Percentiles rank a stretch among this genome's conserved stretches.
Conservation (phyloP, 305 asterid species). For the Solanum hybrid region DNA sequence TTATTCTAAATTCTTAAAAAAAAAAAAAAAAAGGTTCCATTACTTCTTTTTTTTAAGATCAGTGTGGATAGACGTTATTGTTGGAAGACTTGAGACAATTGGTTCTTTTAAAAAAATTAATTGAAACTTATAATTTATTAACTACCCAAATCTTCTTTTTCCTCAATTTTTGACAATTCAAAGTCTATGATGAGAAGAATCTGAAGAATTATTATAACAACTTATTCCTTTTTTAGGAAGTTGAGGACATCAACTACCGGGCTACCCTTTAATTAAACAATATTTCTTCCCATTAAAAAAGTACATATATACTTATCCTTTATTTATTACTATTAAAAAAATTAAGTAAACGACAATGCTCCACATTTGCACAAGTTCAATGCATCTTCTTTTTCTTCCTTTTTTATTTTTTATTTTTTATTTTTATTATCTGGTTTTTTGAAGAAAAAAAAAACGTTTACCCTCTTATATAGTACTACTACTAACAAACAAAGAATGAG, state of each 20-base stretch:
- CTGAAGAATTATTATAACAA: background rate
- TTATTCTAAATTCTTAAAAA: background rate
- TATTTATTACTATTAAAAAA: background rate
- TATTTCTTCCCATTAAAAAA: background rate
- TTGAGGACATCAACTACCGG: constrained; percentile 3
- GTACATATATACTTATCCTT: background rate
- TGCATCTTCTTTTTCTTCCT: background rate
- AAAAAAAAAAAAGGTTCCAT: background rate
- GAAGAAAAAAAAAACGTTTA: too few species aligned
- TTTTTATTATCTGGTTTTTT: background rate
- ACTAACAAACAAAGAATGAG: background rate
- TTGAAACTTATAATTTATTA: background rate
- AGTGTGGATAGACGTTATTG: background rate
- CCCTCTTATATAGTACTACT: background rate
- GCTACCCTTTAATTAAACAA: background rate
- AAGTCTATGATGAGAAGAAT: constrained; percentile 3
- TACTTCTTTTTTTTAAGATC: background rate
- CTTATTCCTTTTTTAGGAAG: background rate
- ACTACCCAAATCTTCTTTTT: background rate
- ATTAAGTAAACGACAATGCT: background rate
- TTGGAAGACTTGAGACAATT: constrained; percentile 2
- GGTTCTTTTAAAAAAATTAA: background rate
- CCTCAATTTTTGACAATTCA: background rate
- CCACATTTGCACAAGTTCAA: background rate
- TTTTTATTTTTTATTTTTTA: background rate